Evolutionary conservation across 2,329 filamentous ascomycete species (phyloP).

Genomic region (Westerdykella sp.): DNA sequence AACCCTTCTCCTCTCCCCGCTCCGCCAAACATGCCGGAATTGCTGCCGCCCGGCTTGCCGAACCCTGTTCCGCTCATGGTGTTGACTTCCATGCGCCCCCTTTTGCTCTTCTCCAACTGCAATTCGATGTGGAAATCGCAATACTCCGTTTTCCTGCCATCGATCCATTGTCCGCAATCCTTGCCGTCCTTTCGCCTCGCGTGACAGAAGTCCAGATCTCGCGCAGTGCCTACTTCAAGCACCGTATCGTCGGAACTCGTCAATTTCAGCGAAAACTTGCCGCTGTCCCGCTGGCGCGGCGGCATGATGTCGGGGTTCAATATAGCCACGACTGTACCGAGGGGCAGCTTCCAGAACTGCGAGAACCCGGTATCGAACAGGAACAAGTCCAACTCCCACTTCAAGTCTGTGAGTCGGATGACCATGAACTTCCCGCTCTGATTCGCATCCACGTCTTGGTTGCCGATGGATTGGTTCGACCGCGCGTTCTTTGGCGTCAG

Average conservation of each 20-base stretch:
- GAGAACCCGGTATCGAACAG: conserved; percentile 88
- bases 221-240: conserved; percentile 76
- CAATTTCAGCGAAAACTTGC: conserved; percentile 78
- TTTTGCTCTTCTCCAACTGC: conserved; percentile 64
- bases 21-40: conserved; percentile 28
- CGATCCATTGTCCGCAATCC: conserved; percentile 76
- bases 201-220: conserved; percentile 86
- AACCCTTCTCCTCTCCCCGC: conserved; percentile 17
- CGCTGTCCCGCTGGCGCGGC: conserved; percentile 71
- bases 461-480: conserved; percentile 36
- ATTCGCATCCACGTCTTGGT: conserved; percentile 48
- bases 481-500: conserved; percentile 51
- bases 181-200: conserved; percentile 77
- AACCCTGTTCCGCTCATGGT: conserved; percentile 51
- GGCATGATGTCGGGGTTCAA: conserved; percentile 90
- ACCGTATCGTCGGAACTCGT: conserved; percentile 82
- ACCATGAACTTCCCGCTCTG: conserved; percentile 84
- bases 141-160: conserved; percentile 78
- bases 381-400: conserved; percentile 86
- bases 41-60: conserved; percentile 20
- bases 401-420: conserved; percentile 76
- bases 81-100: conserved; percentile 72
- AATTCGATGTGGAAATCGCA: conserved; percentile 91
- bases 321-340: conserved; percentile 87
- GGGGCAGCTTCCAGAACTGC: conserved; percentile 86